Conservation (phyloP, 192 early-diverging fungal species). For the Borealophlyctis nickersoniae region DNA sequence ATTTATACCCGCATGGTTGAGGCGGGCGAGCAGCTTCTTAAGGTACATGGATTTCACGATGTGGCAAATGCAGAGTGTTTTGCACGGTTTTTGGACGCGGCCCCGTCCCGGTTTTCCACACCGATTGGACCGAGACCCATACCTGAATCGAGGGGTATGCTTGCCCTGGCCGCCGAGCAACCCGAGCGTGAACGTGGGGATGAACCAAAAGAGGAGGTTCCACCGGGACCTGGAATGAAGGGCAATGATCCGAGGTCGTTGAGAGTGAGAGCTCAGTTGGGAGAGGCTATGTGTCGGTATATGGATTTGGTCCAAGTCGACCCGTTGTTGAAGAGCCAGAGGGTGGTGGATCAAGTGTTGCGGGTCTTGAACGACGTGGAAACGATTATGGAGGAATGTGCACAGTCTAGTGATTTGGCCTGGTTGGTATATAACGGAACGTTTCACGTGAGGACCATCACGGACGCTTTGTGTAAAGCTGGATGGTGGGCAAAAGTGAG, state of each 20-base stretch:
- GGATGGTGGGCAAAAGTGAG: slow-evolving; percentile 12
- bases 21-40: slow-evolving; percentile 33
- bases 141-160: background rate
- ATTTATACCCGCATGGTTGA: slow-evolving; percentile 28
- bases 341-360: slow-evolving; percentile 1
- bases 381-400: slow-evolving; percentile 3
- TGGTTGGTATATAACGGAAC: slow-evolving; percentile 10
- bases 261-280: slow-evolving; percentile 11
- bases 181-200: too few relatives aligned
- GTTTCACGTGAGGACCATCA: slow-evolving; percentile 8
- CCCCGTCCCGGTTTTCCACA: background rate
- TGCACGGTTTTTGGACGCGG: slow-evolving; percentile 19
- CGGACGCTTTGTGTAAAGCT: background rate
- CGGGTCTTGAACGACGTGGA: background rate
- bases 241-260: background rate
- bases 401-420: background rate
- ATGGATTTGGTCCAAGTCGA: slow-evolving; percentile 3
- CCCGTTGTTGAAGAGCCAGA: background rate
- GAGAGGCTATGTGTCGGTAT: slow-evolving; percentile 6
- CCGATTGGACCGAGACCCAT: background rate
- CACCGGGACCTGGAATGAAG: too few relatives aligned
- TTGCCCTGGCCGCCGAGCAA: background rate
- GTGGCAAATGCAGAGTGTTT: slow-evolving; percentile 36
- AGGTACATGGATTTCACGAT: slow-evolving; percentile 33
- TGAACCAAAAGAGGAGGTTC: too few relatives aligned